Conservation (phyloP, 108 stramenopile genomes). For the Skeletonema costatum region DNA sequence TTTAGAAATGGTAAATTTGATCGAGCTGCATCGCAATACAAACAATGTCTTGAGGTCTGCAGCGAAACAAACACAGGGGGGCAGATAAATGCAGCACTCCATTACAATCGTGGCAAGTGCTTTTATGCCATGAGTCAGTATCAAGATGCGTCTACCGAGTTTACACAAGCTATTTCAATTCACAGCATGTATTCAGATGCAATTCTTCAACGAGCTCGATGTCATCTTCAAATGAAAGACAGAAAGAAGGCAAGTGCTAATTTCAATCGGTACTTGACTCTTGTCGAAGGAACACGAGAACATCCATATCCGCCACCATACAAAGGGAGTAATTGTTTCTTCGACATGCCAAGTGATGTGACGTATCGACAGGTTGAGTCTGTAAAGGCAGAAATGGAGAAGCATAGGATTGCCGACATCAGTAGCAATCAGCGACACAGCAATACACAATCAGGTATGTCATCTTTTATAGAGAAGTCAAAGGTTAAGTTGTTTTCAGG, state of each 20-base stretch:
- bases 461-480: not conserved
- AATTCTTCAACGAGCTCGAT: conserved; percentile 42
- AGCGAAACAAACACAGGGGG: conserved; percentile 24
- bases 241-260: conserved; percentile 26
- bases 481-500: not conserved
- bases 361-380: conserved; percentile 40
- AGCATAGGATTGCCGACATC: conserved; percentile 33
- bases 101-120: conserved; percentile 54
- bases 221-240: conserved; percentile 32
- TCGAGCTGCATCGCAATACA: conserved; percentile 39
- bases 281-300: conserved; percentile 27
- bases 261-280: conserved; percentile 25
- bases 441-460: not conserved
- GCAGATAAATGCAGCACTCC: conserved; percentile 45
- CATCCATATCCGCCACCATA: conserved; percentile 19
- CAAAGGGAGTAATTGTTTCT: conserved; percentile 53
- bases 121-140: conserved; percentile 40
- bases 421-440: conserved; percentile 16
- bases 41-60: conserved; percentile 31
- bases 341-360: conserved; percentile 74
- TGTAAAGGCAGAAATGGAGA: conserved; percentile 60
- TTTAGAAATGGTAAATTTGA: conserved; percentile 44
- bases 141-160: conserved; percentile 45
- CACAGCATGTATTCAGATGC: conserved; percentile 52
- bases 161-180: conserved; percentile 40